Conservation (phyloP, 2,329 filamentous ascomycete genomes). For the Trichoderma sp. region DNA sequence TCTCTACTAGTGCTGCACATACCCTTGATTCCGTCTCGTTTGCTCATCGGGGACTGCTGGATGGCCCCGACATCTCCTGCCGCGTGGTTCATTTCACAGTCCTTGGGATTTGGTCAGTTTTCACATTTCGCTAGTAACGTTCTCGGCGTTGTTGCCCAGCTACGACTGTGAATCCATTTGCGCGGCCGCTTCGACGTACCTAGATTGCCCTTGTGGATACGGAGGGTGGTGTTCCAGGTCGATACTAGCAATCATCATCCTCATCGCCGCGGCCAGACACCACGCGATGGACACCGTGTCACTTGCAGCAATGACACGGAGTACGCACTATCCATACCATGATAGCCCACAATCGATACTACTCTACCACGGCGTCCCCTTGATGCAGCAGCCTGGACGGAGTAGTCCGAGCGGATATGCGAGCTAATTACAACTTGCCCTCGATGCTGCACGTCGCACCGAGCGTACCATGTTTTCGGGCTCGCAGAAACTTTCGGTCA, state of each 20-base stretch:
- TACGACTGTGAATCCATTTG: slow-evolving; percentile 2
- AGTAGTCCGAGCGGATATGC: slow-evolving; percentile 17
- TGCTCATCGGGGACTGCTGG: neutral
- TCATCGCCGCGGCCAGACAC: neutral
- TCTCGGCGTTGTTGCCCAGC: slow-evolving; percentile 17
- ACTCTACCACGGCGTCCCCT: slow-evolving; percentile 7
- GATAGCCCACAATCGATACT: neutral
- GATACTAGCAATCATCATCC: neutral
- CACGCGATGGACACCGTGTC: slow-evolving; percentile 1
- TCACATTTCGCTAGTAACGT: slow-evolving; percentile 6
- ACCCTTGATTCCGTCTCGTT: slow-evolving; percentile 1
- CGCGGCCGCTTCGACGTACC: slow-evolving; percentile 10
- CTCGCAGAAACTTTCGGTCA: neutral
- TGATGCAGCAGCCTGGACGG: slow-evolving; percentile 5
- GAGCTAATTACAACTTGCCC: neutral
- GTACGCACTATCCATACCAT: neutral
- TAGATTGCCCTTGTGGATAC: neutral
- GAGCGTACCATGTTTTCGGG: slow-evolving; percentile 14
- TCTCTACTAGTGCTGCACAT: neutral
- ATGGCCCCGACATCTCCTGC: neutral
- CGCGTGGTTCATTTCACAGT: slow-evolving; percentile 1
- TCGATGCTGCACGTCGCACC: slow-evolving; percentile 1
- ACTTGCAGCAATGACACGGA: neutral
- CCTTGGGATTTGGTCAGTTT: slow-evolving; percentile 4
- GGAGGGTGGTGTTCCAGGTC: neutral